A percentile compares a stretch with the other conserved stretches of the same genome.
These are phyloP conservation scores for Bodo saltans DNA, from an alignment of 78 protist species.

Conservation along the genomic window DNA sequence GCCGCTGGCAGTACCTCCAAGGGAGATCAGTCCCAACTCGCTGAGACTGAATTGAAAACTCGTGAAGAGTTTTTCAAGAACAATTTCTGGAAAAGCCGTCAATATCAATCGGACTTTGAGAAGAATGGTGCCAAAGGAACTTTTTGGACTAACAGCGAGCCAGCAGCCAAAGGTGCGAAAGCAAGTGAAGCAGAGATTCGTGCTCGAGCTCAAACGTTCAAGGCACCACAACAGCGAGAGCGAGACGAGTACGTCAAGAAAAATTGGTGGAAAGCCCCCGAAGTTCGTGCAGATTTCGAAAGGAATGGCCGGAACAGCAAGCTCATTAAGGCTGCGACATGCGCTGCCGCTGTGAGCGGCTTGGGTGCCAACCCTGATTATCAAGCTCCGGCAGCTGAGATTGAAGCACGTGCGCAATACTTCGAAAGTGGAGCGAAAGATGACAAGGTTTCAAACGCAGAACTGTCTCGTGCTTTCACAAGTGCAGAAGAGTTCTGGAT, in stretches of 20 bases:
- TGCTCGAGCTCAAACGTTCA: no score
- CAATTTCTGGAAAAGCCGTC: conserved; percentile 29
- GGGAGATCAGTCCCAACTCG: neutral
- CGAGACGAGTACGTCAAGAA: neutral
- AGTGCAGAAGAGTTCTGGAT: no score
- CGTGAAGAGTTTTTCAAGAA: neutral
- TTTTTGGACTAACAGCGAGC: conserved; percentile 7
- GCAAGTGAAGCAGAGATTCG: neutral
- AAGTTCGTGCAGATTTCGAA: neutral
- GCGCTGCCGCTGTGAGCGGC: neutral
- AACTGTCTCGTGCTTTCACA: no score
- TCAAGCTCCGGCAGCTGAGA: neutral
- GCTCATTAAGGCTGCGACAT: neutral
- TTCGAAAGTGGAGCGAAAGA: neutral
- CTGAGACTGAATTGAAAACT: neutral
- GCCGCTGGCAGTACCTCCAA: neutral
- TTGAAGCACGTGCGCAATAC: neutral
- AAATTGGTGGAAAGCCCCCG: conserved; percentile 30
- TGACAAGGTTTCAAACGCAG: neutral
- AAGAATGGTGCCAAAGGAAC: conserved; percentile 17
- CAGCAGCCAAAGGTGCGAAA: neutral
- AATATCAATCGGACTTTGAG: neutral
- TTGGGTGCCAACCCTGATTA: neutral
- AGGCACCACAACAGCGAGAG: no score
- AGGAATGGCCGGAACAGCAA: neutral